These are phyloP conservation scores for Aspergillus diversus DNA, from an alignment of 495 filamentous ascomycete species.

Conservation along the genomic window DNA sequence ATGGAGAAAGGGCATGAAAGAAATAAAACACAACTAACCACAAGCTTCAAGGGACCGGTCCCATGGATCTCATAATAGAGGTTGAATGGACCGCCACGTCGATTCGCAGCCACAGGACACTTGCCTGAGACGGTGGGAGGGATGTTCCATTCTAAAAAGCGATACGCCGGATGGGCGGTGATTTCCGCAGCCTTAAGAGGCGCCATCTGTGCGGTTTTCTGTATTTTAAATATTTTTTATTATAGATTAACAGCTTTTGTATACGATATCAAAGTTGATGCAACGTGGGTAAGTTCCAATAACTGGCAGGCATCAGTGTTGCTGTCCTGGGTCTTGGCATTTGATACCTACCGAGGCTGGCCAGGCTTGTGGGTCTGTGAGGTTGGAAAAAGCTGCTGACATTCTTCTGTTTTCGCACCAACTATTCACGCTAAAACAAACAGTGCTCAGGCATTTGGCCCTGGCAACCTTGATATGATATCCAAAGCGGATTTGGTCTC, in stretches of 20 bases:
- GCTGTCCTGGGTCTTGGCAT: conserved; percentile 6
- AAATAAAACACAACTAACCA: conserved; percentile 57
- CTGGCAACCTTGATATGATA: background rate
- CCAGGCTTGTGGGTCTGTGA: background rate
- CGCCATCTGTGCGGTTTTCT: conserved; percentile 19
- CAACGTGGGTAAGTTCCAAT: background rate
- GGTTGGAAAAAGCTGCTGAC: conserved; percentile 3
- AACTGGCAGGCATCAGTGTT: background rate
- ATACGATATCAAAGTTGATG: background rate
- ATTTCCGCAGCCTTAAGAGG: conserved; percentile 51
- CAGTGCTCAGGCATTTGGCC: background rate
- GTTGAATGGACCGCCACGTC: conserved; percentile 68
- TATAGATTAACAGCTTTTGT: background rate
- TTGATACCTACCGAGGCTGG: conserved; percentile 9
- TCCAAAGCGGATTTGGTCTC: too few relatives aligned
- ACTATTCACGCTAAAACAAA: background rate
- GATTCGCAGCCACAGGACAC: conserved; percentile 60
- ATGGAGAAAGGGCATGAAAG: background rate
- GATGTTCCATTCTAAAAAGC: conserved; percentile 64
- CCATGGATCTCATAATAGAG: conserved; percentile 82
- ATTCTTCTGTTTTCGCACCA: background rate
- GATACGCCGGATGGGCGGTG: conserved; percentile 52
- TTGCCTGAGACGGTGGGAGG: conserved; percentile 60
- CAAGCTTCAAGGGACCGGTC: conserved; percentile 65
- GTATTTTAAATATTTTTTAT: too few relatives aligned